Evolutionary conservation across 1,284 basidiomycete genomes (phyloP), one percentile per base, ranked within the genome.

Genomic region (Fomitopsis betulina): DNA sequence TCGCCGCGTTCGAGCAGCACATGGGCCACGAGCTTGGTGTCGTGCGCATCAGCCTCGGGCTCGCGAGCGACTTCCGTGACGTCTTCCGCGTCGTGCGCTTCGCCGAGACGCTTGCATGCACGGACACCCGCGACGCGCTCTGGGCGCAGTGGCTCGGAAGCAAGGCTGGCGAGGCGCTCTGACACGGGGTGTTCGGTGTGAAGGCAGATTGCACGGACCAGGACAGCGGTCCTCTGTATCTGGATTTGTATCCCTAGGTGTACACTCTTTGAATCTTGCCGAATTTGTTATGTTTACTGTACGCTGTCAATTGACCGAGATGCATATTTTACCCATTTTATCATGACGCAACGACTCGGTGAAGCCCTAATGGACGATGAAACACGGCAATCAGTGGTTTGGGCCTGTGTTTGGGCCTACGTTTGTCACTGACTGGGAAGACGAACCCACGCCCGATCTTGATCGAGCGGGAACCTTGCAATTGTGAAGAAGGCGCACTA

Each of bases 1-100:
- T 87, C 51, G 73, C 74, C 45, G 83, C 84, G 38, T 84, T 91
- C 63, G 85, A 91, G 69, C 68, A 70, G 23, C 70, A 70, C 19
- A 82, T 89, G 43, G 87, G 86, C 7, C 76, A 78, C 53, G 87
- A 91, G 70, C 74, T 89, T 13, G 88, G 89, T 2, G 87, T 91
- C 32, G 83, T 91, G 25, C 78, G 89, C 51, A 79, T 91, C 55
- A 91, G 88, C 63, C 77, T 92, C 17, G 89, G 89, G 9, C 78
- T 91, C 19, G 89, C 84, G 49, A 90, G 83, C 61, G 83, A 86
- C 67, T 91, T 89, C 76, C 77, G 81, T 43, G 89, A 92, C 66
- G 83, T 84, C 3, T 90, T 84, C 83, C 80, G 77, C 53, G 80
- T 91, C n/a, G 66, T 89, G 17, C 73, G 76, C 58, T 87, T 89